Percentiles rank a stretch among this genome's conserved stretches.
phyloP scores from a whole-genome alignment of 2,329 filamentous ascomycete genomes.

The Endothia cerciana region DNA sequence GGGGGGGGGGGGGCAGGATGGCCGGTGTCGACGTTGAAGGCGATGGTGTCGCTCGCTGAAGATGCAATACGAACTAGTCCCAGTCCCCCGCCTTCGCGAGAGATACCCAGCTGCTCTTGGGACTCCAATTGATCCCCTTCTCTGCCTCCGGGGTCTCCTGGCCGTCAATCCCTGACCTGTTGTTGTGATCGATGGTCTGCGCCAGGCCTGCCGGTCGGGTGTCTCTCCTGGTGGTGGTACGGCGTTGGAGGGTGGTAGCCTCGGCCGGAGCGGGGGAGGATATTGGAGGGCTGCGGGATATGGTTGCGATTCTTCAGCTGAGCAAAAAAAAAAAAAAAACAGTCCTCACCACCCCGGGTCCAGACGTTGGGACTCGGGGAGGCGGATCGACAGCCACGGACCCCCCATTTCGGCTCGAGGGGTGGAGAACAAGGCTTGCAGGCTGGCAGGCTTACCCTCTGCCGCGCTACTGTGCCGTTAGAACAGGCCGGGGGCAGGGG shows the following conservation, averaged over 20 bases:
- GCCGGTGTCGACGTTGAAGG: slow-evolving; percentile 8
- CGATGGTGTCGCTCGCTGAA: not conserved
- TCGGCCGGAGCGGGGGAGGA: not conserved
- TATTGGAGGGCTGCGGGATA: not conserved
- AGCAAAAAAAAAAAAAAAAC: too few species aligned
- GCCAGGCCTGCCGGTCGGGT: not conserved
- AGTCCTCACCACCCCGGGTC: too few species aligned
- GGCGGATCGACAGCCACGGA: not conserved
- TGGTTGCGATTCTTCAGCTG: not conserved
- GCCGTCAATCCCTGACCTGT: slow-evolving; percentile 1
- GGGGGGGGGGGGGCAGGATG: slow-evolving; percentile 16
- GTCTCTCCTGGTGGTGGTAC: not conserved
- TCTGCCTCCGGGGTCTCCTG: not conserved
- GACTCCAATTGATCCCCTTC: not conserved
- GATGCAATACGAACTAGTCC: not conserved
- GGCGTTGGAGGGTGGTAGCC: not conserved
- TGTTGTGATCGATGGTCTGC: not conserved
- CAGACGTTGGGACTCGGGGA: not conserved
- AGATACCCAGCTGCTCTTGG: not conserved
- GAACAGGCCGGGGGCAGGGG: too few species aligned
- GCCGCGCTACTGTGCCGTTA: too few species aligned
- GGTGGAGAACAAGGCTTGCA: not conserved
- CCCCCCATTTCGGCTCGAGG: not conserved
- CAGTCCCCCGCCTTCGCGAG: not conserved
- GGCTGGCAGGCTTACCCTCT: too few species aligned